These are phyloP conservation scores for Chlamydomonas incerta DNA, from an alignment of 139 green algal genomes.

Conservation along the genomic window DNA sequence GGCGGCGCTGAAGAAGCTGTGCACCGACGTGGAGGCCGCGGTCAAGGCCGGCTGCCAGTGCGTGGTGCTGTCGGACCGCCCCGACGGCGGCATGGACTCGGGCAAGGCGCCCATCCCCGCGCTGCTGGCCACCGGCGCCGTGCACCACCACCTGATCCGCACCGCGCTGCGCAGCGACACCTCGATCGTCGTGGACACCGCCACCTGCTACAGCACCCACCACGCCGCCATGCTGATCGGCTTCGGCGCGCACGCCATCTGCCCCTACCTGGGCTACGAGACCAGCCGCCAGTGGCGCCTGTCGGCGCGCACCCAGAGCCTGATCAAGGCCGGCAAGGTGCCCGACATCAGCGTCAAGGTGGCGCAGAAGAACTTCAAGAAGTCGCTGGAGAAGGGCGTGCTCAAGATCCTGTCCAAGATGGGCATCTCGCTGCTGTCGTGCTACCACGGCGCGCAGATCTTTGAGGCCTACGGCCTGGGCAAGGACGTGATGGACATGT, in stretches of 20 bases:
- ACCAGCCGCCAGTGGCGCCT: slow-evolving; percentile 94
- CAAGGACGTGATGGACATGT: slow-evolving; percentile 88
- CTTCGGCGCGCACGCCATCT: slow-evolving; percentile 97
- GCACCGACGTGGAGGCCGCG: slow-evolving; percentile 82
- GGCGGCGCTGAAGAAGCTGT: slow-evolving; percentile 76
- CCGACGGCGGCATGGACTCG: slow-evolving; percentile 55
- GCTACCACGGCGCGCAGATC: slow-evolving; percentile 92
- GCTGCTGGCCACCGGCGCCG: slow-evolving; percentile 92
- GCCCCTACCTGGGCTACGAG: slow-evolving; percentile 97
- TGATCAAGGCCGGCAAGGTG: slow-evolving; percentile 95
- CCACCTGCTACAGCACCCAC: slow-evolving; percentile 65
- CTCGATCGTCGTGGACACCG: slow-evolving; percentile 96
- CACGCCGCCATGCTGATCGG: slow-evolving; percentile 64
- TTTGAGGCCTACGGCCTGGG: slow-evolving; percentile 99
- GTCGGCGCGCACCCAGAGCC: slow-evolving; percentile 77
- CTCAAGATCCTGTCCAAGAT: slow-evolving; percentile 99
- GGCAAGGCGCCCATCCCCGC: slow-evolving; percentile 85
- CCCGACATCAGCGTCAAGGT: slow-evolving; percentile 81
- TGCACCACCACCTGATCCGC: slow-evolving; percentile 98
- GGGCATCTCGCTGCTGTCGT: slow-evolving; percentile 97
- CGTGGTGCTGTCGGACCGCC: slow-evolving; percentile 82
- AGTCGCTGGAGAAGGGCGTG: slow-evolving; percentile 95
- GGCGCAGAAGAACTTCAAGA: slow-evolving; percentile 95
- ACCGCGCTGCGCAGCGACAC: slow-evolving; percentile 86
- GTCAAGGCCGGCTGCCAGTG: slow-evolving; percentile 85